phyloP scores from a whole-genome alignment of 169 alveolate species.

The Besnoitia besnoiti region DNA sequence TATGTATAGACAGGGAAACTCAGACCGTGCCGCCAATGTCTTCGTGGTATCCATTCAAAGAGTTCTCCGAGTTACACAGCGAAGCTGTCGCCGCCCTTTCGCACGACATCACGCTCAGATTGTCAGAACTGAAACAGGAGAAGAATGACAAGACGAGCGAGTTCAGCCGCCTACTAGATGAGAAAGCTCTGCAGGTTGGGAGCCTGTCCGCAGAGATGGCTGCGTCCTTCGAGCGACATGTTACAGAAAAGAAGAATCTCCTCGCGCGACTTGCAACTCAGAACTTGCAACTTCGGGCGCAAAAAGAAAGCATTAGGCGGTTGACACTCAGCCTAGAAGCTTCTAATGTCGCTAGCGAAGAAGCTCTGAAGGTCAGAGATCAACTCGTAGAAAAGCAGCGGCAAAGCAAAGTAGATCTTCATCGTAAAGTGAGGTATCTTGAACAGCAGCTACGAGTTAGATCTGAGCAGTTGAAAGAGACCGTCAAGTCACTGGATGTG shows the following conservation, averaged over 20 bases:
- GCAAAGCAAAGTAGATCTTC: neutral
- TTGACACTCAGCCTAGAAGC: neutral
- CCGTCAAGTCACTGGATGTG: constrained; percentile 11
- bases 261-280: neutral
- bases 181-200: neutral
- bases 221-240: constrained; percentile 7
- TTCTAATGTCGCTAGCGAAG: neutral
- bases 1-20: neutral
- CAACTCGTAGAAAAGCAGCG: neutral
- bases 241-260: neutral
- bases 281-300: neutral
- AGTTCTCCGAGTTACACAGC: neutral
- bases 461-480: constrained; percentile 2
- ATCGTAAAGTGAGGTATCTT: neutral
- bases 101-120: neutral
- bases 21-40: neutral
- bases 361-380: neutral
- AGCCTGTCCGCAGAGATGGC: neutral
- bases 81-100: neutral
- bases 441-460: neutral
- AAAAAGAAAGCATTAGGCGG: neutral
- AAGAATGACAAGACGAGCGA: neutral
- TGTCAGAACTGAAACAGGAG: neutral
- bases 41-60: neutral
- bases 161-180: neutral